Evolutionary conservation across 768 basidiomycete genomes (phyloP).

Genomic region (Rickenella mellea): DNA sequence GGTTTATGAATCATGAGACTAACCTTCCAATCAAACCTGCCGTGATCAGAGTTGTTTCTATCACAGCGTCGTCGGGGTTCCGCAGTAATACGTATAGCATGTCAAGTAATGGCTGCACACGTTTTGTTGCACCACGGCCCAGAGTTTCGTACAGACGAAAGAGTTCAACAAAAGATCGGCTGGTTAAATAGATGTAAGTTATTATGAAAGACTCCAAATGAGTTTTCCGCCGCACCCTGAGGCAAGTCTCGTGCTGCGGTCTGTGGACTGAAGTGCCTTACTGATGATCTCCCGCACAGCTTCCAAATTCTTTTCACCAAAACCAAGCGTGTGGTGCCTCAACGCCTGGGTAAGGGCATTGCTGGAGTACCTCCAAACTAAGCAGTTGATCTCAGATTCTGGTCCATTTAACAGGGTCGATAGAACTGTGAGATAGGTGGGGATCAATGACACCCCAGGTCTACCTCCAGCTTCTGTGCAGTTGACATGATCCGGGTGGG

Average conservation of each 20-base stretch:
- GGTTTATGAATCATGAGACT: no score
- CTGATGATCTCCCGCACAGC: conserved; percentile 29
- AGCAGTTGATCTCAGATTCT: background rate
- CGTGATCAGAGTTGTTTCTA: conserved; percentile 57
- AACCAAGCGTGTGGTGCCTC: background rate
- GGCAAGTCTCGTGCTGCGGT: conserved; percentile 51
- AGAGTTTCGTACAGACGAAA: conserved; percentile 31
- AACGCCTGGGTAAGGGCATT: background rate
- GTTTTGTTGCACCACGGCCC: conserved; percentile 20
- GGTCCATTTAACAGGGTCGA: background rate
- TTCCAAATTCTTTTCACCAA: conserved; percentile 3
- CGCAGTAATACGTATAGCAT: conserved; percentile 42
- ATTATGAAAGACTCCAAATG: background rate
- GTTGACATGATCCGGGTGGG: conserved; percentile 15
- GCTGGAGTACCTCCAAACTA: background rate
- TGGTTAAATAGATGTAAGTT: conserved; percentile 12
- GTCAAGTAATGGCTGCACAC: conserved; percentile 32
- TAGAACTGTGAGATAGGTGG: background rate
- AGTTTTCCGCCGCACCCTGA: conserved; percentile 46
- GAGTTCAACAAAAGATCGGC: conserved; percentile 40
- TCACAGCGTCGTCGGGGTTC: conserved; percentile 32
- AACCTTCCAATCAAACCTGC: conserved; percentile 47
- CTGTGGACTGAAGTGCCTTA: conserved; percentile 39
- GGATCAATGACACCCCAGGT: conserved; percentile 3
- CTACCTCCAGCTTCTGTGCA: conserved; percentile 10